A percentile compares a stretch with the other conserved stretches of the same genome.
phyloP scores from a whole-genome alignment of 352 stramenopile species.

The Pythium sukuiense region DNA sequence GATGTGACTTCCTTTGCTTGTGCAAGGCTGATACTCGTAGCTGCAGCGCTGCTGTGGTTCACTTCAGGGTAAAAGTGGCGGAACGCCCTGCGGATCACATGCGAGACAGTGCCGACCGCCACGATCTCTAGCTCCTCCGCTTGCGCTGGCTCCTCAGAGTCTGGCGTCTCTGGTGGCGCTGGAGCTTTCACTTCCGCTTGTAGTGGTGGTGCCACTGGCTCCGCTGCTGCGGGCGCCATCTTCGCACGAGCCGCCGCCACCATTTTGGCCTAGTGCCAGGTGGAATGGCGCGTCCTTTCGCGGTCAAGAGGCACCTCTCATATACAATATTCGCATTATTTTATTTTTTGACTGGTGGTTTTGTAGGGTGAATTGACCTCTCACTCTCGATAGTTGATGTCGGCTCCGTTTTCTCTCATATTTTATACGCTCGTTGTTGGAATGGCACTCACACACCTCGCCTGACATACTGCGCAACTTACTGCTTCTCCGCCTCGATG shows the following conservation, averaged over 20 bases:
- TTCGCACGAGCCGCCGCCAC: slow-evolving; percentile 5
- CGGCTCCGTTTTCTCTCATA: slow-evolving; percentile 12
- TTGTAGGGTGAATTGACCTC: not conserved
- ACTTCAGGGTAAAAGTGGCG: slow-evolving; percentile 44
- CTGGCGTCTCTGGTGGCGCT: slow-evolving; percentile 9
- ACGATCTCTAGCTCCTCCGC: slow-evolving; percentile 59
- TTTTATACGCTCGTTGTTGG: slow-evolving; percentile 13
- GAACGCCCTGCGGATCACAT: slow-evolving; percentile 78
- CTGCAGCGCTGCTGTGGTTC: not conserved
- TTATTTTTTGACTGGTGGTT: not conserved
- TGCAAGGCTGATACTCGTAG: not conserved
- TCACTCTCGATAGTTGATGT: not conserved
- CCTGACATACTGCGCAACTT: not conserved
- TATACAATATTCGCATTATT: slow-evolving; percentile 13
- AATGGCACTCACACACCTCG: not conserved
- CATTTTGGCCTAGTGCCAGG: slow-evolving; percentile 5
- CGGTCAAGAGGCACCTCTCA: slow-evolving; percentile 21
- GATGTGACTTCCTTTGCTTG: not conserved
- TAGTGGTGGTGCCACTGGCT: slow-evolving; percentile 10
- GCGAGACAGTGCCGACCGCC: slow-evolving; percentile 64
- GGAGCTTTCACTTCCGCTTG: slow-evolving; percentile 5
- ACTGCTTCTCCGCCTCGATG: slow-evolving; percentile 18
- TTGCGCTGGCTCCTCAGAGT: not conserved
- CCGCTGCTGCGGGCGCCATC: not conserved
- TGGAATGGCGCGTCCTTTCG: slow-evolving; percentile 23